Evolutionary conservation across 2,329 filamentous ascomycete species (phyloP).

Genomic region (Curvularia spicifera): DNA sequence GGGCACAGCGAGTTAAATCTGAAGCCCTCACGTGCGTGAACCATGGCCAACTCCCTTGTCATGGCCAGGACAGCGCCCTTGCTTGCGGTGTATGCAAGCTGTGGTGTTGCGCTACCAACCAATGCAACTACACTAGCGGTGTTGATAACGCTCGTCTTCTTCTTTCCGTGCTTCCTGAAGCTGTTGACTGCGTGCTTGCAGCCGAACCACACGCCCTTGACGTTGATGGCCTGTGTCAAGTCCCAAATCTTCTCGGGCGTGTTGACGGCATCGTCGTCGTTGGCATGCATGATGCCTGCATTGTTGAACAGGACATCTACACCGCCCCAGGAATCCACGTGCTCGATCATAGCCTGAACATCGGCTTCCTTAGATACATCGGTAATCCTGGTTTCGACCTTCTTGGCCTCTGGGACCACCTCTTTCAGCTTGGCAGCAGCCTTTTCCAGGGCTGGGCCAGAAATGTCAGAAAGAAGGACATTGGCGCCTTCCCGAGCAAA

Average conservation of each 20-base stretch:
- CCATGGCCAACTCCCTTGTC: conserved; percentile 88
- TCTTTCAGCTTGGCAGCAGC: conserved; percentile 77
- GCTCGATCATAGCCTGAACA: conserved; percentile 75
- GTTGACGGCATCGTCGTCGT: conserved; percentile 69
- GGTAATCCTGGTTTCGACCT: conserved; percentile 68
- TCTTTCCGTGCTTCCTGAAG: conserved; percentile 80
- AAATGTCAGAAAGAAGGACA: conserved; percentile 86
- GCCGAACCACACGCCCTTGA: conserved; percentile 98
- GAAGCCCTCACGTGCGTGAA: conserved; percentile 87
- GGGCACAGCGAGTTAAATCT: conserved; percentile 92
- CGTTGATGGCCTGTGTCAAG: conserved; percentile 90
- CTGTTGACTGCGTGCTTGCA: conserved; percentile 89
- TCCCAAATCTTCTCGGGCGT: conserved; percentile 94
- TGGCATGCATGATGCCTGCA: conserved; percentile 92
- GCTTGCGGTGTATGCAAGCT: conserved; percentile 90
- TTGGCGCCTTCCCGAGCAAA: conserved; percentile 88
- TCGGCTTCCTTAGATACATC: conserved; percentile 88
- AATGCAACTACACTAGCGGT: conserved; percentile 88
- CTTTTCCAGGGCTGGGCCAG: conserved; percentile 75
- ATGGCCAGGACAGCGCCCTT: conserved; percentile 92
- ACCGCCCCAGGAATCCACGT: conserved; percentile 83
- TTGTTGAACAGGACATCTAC: conserved; percentile 97
- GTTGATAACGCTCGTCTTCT: conserved; percentile 84
- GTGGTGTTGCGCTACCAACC: conserved; percentile 84
- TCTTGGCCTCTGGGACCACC: conserved; percentile 65